phyloP scores from a whole-genome alignment of 305 asterid species.

The Rubia tinctorum region DNA sequence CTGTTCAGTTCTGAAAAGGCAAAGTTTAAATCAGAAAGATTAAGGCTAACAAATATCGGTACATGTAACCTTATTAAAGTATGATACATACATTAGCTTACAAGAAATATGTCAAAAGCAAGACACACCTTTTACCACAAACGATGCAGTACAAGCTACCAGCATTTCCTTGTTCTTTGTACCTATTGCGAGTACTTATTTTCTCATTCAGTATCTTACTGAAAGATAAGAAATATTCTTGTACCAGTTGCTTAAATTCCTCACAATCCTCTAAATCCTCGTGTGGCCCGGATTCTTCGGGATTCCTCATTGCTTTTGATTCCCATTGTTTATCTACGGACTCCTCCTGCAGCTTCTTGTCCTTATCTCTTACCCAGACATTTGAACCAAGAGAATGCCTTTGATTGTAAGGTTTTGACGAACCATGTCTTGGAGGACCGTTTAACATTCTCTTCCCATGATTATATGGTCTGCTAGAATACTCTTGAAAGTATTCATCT shows the following conservation, averaged over 20 bases:
- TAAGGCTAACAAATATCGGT: not conserved
- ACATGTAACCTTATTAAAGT: not conserved
- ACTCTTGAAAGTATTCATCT: slow-evolving; percentile 12
- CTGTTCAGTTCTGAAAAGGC: not conserved
- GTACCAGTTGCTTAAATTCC: slow-evolving; percentile 28
- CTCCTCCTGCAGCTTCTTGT: slow-evolving; percentile 18
- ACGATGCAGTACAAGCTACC: slow-evolving; percentile 37
- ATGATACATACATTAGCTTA: slow-evolving; percentile 3
- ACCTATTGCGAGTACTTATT: slow-evolving; percentile 26
- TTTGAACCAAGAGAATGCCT: slow-evolving; percentile 17
- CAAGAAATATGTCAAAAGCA: slow-evolving; percentile 7
- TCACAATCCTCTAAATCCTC: slow-evolving; percentile 30
- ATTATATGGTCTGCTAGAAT: slow-evolving; percentile 17
- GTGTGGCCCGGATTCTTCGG: slow-evolving; percentile 22
- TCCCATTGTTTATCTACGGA: slow-evolving; percentile 14
- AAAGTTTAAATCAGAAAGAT: not conserved
- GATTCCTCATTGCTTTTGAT: slow-evolving; percentile 17
- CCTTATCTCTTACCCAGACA: slow-evolving; percentile 27
- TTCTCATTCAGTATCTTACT: slow-evolving; percentile 31
- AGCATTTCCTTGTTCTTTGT: slow-evolving; percentile 38
- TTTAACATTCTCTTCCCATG: slow-evolving; percentile 19
- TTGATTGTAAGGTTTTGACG: slow-evolving; percentile 10
- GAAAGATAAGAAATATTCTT: slow-evolving; percentile 26
- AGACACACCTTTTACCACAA: slow-evolving; percentile 37
- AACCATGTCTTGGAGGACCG: slow-evolving; percentile 12